Evolutionary conservation across 2,329 filamentous ascomycete species (phyloP).

Genomic region (Fusarium torulosum): DNA sequence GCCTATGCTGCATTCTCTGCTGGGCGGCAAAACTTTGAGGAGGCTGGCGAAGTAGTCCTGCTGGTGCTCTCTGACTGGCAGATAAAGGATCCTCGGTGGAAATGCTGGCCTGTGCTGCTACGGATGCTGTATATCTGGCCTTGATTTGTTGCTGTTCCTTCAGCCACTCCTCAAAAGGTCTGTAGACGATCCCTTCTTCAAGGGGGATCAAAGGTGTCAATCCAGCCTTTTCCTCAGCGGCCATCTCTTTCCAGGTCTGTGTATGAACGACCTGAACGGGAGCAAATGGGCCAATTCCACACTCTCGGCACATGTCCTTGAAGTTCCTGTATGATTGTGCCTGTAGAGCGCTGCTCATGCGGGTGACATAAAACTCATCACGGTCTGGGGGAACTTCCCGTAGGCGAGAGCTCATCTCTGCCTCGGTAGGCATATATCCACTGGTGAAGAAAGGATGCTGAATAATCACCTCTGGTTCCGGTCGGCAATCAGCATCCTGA

Average conservation of each 20-base stretch:
- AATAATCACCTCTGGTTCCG: constrained; percentile 81
- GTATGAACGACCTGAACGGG: constrained; percentile 62
- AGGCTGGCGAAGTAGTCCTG: constrained; percentile 63
- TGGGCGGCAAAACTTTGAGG: constrained; percentile 77
- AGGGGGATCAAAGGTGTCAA: constrained; percentile 73
- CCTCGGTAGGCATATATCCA: constrained; percentile 75
- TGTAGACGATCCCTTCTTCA: constrained; percentile 71
- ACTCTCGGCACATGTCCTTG: constrained; percentile 68
- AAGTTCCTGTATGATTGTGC: constrained; percentile 65
- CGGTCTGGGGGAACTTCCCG: constrained; percentile 69
- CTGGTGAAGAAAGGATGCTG: constrained; percentile 83
- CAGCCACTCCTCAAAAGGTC: constrained; percentile 72
- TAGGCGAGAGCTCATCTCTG: constrained; percentile 70
- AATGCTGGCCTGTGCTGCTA: constrained; percentile 45
- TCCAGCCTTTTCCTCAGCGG: constrained; percentile 75
- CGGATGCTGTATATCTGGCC: constrained; percentile 49
- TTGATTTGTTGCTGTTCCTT: constrained; percentile 64
- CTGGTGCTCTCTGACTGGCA: constrained; percentile 53
- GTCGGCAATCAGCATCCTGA: constrained; percentile 79
- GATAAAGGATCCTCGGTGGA: constrained; percentile 54
- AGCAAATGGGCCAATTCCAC: constrained; percentile 69
- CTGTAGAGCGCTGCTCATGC: constrained; percentile 60
- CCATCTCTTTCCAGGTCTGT: constrained; percentile 74
- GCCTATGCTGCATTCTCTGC: constrained; percentile 69
- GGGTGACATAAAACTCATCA: constrained; percentile 68